Conservation (phyloP, 805 yeast genomes). For the Hanseniaspora jakobsenii region DNA sequence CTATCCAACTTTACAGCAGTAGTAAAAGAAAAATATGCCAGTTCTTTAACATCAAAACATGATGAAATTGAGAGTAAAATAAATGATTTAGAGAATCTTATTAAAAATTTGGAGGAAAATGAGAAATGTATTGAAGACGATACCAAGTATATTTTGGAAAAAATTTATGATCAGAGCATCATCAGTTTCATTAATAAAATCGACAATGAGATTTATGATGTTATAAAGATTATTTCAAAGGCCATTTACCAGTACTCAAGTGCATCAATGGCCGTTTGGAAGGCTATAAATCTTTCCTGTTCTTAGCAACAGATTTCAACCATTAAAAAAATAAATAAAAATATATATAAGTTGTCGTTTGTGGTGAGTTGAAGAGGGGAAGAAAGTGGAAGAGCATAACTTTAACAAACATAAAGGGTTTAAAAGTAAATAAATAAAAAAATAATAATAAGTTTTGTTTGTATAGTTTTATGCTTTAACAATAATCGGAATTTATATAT, state of each 20-base stretch:
- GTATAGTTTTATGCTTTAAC: no score
- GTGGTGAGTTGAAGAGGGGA: no score
- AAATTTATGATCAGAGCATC: conserved; percentile 5
- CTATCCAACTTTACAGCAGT: conserved; percentile 2
- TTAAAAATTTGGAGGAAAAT: conserved; percentile 8
- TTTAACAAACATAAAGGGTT: no score
- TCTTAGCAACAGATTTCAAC: neutral
- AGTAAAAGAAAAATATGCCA: conserved; percentile 7
- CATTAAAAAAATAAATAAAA: neutral
- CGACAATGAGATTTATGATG: conserved; percentile 1
- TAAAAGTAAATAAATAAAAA: no score
- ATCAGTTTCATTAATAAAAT: conserved; percentile 7
- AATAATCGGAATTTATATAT: no score
- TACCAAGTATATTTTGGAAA: conserved; percentile 1
- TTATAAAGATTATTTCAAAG: neutral
- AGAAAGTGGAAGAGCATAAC: no score
- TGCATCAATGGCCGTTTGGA: neutral
- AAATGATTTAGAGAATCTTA: neutral
- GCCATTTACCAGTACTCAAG: neutral
- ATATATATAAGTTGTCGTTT: neutral
- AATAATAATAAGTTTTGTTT: no score
- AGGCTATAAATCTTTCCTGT: neutral
- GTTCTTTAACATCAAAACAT: conserved; percentile 3
- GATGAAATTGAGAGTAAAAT: conserved; percentile 5
- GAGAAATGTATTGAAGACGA: conserved; percentile 12